Conservation (phyloP, 1,139 yeast species). For the Pichia sp. region DNA sequence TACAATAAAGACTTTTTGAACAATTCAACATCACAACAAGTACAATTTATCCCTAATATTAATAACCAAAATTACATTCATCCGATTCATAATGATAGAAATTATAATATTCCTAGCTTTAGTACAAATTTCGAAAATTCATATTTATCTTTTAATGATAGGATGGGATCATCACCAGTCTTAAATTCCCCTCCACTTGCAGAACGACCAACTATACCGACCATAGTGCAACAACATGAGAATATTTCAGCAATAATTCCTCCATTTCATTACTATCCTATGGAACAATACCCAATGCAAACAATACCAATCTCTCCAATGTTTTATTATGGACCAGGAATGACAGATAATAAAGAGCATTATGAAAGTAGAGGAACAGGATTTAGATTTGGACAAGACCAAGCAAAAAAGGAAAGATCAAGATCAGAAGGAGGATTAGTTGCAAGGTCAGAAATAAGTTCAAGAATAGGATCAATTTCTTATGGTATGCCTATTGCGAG, state of each 20-base stretch:
- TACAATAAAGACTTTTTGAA: not conserved
- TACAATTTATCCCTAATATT: not conserved
- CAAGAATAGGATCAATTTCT: not conserved
- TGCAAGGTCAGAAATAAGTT: not conserved
- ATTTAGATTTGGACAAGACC: no score
- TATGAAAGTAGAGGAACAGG: no score
- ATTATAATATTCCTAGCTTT: not conserved
- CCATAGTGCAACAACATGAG: not conserved
- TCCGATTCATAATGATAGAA: not conserved
- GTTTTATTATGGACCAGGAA: not conserved
- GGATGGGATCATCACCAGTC: not conserved
- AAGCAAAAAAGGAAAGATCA: no score
- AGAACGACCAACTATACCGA: not conserved
- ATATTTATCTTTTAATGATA: not conserved
- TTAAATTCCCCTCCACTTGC: not conserved
- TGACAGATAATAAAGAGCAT: no score
- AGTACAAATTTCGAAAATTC: not conserved
- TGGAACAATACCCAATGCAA: not conserved
- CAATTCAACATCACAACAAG: no score
- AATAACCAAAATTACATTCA: not conserved
- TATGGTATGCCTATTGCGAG: constrained; percentile 3
- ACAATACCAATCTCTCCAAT: constrained; percentile 1
- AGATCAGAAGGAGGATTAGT: no score
- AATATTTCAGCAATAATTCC: not conserved
- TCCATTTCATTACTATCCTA: not conserved